Percentiles rank a stretch among this genome's conserved stretches.
Evolutionary conservation across 371 early-diverging fungal species (phyloP).

Genomic region (Mucor mucedo): DNA sequence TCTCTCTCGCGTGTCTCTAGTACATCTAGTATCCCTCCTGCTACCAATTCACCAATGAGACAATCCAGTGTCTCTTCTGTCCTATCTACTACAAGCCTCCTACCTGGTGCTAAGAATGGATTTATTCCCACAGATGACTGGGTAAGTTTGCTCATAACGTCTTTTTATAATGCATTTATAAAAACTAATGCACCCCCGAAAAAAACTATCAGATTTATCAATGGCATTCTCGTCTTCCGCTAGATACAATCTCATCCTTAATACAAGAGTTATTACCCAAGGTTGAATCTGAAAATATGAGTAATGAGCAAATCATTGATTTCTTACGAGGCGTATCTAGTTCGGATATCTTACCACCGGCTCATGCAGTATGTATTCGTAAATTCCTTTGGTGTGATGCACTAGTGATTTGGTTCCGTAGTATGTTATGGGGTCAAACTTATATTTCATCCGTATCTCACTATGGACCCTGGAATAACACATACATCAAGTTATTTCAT

Average conservation of each 20-base stretch:
- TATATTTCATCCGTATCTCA: constrained; percentile 59
- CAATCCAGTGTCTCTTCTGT: constrained; percentile 32
- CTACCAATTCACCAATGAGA: constrained; percentile 14
- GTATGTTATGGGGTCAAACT: constrained; percentile 70
- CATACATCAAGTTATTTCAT: constrained; percentile 63
- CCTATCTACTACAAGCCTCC: constrained; percentile 22
- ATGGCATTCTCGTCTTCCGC: constrained; percentile 39
- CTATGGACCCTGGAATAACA: constrained; percentile 70
- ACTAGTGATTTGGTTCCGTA: constrained; percentile 68
- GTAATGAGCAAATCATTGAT: constrained; percentile 14
- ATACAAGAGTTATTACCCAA: constrained; percentile 29
- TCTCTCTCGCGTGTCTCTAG: constrained; percentile 18
- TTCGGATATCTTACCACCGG: constrained; percentile 16
- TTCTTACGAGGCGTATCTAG: background rate
- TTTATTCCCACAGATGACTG: constrained; percentile 54
- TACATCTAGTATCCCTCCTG: constrained; percentile 17
- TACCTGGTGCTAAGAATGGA: constrained; percentile 50
- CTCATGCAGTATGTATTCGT: constrained; percentile 47
- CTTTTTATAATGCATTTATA: too few relatives aligned
- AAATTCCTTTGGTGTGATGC: constrained; percentile 64
- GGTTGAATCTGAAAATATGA: constrained; percentile 16
- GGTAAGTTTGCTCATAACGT: constrained; percentile 22
- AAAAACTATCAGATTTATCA: constrained; percentile 19
- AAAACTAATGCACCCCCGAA: too few relatives aligned
- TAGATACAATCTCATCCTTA: constrained; percentile 25